Evolutionary conservation across 768 basidiomycete species (phyloP).

Genomic region (Lactarius indigo): DNA sequence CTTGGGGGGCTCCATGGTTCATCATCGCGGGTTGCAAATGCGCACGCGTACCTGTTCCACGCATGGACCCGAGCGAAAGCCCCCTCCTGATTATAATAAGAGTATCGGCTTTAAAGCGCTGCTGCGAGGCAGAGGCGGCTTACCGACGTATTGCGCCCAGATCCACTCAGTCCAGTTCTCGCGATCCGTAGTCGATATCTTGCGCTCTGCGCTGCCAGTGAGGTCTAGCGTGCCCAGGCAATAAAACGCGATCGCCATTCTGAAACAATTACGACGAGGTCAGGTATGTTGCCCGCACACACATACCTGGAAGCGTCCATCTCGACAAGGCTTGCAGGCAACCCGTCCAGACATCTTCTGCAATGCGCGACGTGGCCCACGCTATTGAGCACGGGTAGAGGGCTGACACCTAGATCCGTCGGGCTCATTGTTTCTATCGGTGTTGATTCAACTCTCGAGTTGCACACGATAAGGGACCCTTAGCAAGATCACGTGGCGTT

Average conservation of each 20-base stretch:
- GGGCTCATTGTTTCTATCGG: background rate
- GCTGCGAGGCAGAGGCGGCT: constrained; percentile 18
- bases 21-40: background rate
- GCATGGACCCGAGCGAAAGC: constrained; percentile 73
- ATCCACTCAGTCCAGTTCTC: constrained; percentile 77
- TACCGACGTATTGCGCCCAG: constrained; percentile 81
- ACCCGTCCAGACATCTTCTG: constrained; percentile 61
- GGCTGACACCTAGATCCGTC: background rate
- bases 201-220: constrained; percentile 47
- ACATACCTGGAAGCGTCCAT: constrained; percentile 64
- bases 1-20: too few relatives aligned
- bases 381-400: constrained; percentile 36
- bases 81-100: too few relatives aligned
- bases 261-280: constrained; percentile 32
- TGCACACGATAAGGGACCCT: too few relatives aligned
- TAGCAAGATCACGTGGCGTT: too few relatives aligned
- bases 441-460: background rate
- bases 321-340: constrained; percentile 67
- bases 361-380: constrained; percentile 62
- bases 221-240: constrained; percentile 83
- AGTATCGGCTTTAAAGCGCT: too few relatives aligned
- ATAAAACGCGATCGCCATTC: constrained; percentile 86
- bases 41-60: constrained; percentile 34
- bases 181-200: constrained; percentile 50
- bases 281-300: too few relatives aligned